Evolutionary conservation across 495 filamentous ascomycete species (phyloP).

Genomic region (Symbiotaphrina buchneri): DNA sequence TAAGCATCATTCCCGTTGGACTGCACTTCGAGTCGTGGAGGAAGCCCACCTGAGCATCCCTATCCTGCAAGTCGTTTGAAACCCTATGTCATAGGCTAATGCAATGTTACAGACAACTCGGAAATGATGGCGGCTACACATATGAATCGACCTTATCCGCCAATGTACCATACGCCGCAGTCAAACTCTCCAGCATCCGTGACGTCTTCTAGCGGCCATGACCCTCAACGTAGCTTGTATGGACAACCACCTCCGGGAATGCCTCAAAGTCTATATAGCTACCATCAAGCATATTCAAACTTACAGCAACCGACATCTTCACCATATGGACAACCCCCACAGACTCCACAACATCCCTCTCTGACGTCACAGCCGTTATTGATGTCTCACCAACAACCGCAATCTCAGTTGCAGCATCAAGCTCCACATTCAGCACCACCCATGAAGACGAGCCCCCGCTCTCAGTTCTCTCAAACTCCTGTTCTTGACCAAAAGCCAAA

Average conservation of each 20-base stretch:
- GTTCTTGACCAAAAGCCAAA: constrained; percentile 9
- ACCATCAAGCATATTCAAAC: constrained; percentile 48
- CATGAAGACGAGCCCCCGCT: constrained; percentile 17
- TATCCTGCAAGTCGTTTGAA: background rate
- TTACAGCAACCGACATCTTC: constrained; percentile 48
- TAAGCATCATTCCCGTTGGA: constrained; percentile 22
- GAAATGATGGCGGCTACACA: constrained; percentile 89
- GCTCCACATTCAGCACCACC: constrained; percentile 14
- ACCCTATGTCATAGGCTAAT: constrained; percentile 1
- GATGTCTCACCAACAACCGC: constrained; percentile 43
- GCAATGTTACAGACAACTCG: constrained; percentile 35
- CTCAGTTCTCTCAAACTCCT: constrained; percentile 13
- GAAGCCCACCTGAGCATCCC: background rate
- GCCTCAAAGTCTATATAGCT: constrained; percentile 46
- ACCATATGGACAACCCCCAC: constrained; percentile 52
- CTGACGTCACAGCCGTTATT: constrained; percentile 39
- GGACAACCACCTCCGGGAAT: constrained; percentile 57
- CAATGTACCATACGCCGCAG: constrained; percentile 91
- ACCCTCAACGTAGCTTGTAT: constrained; percentile 74
- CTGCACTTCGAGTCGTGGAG: constrained; percentile 1
- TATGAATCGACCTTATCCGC: constrained; percentile 71
- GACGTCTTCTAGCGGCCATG: constrained; percentile 69
- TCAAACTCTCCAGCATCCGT: constrained; percentile 94
- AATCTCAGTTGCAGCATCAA: constrained; percentile 33
- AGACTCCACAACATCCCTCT: constrained; percentile 37